phyloP scores from a whole-genome alignment of 106 monocot species.

The Dendrobium catenatum region DNA sequence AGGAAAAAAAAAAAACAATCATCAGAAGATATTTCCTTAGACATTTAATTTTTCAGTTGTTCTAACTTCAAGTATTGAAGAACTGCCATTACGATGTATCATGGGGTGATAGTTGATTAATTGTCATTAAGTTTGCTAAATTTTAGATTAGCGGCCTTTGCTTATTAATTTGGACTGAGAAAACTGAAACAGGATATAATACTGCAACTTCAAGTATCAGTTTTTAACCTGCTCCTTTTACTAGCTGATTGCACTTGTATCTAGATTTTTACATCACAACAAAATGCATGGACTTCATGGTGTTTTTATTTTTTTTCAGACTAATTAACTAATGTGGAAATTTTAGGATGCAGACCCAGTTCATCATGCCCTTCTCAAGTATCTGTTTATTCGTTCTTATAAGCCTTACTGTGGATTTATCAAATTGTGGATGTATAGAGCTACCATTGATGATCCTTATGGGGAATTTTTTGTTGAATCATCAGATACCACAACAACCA shows the following conservation, averaged over 20 bases:
- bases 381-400: conserved; percentile 67
- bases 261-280: background rate
- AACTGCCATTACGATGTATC: background rate
- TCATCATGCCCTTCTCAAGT: conserved; percentile 69
- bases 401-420: conserved; percentile 84
- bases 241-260: background rate
- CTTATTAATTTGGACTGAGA: background rate
- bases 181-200: background rate
- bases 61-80: background rate
- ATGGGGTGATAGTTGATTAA: background rate
- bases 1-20: background rate
- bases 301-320: background rate
- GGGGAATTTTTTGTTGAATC: conserved; percentile 61
- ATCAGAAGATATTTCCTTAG: background rate
- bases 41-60: background rate
- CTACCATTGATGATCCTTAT: conserved; percentile 68
- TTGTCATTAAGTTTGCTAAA: background rate
- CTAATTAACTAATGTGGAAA: conserved; percentile 8
- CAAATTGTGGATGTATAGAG: conserved; percentile 85
- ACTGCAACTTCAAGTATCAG: background rate
- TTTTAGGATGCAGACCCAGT: conserved; percentile 73
- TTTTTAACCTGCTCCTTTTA: background rate
- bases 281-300: background rate
- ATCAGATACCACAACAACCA: conserved; percentile 12
- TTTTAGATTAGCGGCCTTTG: background rate